Percentiles rank a stretch among this genome's conserved stretches.
phyloP scores from a whole-genome alignment of 768 basidiomycete genomes.

The Tubosaeta sp. region DNA sequence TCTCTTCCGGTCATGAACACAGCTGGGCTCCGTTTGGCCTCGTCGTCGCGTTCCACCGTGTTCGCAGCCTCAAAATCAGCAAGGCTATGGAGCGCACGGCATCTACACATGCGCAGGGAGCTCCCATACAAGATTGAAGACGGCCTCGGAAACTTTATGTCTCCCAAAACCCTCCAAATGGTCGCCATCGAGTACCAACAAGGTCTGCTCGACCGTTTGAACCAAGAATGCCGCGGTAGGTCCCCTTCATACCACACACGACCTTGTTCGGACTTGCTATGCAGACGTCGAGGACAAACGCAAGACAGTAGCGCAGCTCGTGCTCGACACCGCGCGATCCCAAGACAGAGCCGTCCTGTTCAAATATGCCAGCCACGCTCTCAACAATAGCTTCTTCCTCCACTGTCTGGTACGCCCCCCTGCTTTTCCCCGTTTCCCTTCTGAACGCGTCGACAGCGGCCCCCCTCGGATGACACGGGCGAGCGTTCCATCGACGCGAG shows the following conservation, averaged over 20 bases:
- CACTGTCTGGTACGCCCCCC: constrained; percentile 65
- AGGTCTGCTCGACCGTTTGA: constrained; percentile 74
- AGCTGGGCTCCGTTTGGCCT: constrained; percentile 18
- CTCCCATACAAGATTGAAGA: constrained; percentile 65
- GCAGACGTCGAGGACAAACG: constrained; percentile 55
- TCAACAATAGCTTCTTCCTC: constrained; percentile 96
- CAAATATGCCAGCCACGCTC: constrained; percentile 86
- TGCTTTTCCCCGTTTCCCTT: neutral
- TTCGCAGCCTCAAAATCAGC: constrained; percentile 15
- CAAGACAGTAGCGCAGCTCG: constrained; percentile 62
- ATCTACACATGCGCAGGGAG: constrained; percentile 46
- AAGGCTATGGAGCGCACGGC: constrained; percentile 21
- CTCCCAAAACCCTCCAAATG: constrained; percentile 63
- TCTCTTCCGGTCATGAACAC: constrained; percentile 17
- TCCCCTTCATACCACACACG: neutral
- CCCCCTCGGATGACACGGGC: constrained; percentile 25
- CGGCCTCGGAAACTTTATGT: constrained; percentile 77
- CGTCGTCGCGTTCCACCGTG: constrained; percentile 15
- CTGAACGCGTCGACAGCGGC: constrained; percentile 24
- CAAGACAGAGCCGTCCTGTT: constrained; percentile 66
- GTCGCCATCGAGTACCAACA: constrained; percentile 83
- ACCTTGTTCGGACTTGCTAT: neutral
- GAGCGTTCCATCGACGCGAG: constrained; percentile 18
- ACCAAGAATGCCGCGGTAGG: constrained; percentile 70
- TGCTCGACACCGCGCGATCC: constrained; percentile 60